Percentiles rank a stretch among this genome's conserved stretches.
These are phyloP conservation scores for Lichtheimia corymbifera DNA, from an alignment of 371 early-diverging fungal species.

Conservation along the genomic window DNA sequence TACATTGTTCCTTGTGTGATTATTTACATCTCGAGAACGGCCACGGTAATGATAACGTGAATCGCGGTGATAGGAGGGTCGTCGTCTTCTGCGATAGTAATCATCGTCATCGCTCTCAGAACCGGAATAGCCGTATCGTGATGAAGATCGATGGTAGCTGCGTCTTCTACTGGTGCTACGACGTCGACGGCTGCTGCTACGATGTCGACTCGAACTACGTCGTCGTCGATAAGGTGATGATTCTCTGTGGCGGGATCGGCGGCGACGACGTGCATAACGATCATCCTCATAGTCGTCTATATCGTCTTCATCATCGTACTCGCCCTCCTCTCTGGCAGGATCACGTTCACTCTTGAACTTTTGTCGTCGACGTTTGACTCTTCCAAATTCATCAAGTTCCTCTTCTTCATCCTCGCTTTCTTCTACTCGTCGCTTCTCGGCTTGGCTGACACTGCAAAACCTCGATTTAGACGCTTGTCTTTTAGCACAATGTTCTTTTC, in stretches of 20 bases:
- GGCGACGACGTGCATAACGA: constrained; percentile 58
- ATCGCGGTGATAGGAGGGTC: constrained; percentile 9
- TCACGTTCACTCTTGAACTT: constrained; percentile 33
- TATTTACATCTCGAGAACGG: neutral
- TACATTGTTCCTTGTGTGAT: too few relatives aligned
- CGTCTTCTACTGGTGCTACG: neutral
- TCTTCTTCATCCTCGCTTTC: constrained; percentile 33
- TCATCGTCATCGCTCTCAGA: constrained; percentile 25
- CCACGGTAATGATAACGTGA: neutral
- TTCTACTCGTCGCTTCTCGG: constrained; percentile 6
- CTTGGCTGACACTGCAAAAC: neutral
- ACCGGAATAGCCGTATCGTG: constrained; percentile 29
- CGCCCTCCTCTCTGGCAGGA: neutral
- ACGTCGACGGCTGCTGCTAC: constrained; percentile 12
- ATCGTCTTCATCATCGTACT: constrained; percentile 7
- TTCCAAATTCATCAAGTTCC: constrained; percentile 50
- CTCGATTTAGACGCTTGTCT: too few relatives aligned
- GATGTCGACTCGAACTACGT: neutral
- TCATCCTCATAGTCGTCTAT: constrained; percentile 79
- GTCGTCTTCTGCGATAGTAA: constrained; percentile 12
- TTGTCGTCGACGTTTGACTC: constrained; percentile 47
- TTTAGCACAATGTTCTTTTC: too few relatives aligned
- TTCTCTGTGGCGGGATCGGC: constrained; percentile 56
- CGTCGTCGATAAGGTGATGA: constrained; percentile 3
- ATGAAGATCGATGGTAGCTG: constrained; percentile 25